A percentile compares a stretch with the other conserved stretches of the same genome.
phyloP scores from a whole-genome alignment of 1,139 yeast genomes.

The Kurtzmaniella quercitrusa region DNA sequence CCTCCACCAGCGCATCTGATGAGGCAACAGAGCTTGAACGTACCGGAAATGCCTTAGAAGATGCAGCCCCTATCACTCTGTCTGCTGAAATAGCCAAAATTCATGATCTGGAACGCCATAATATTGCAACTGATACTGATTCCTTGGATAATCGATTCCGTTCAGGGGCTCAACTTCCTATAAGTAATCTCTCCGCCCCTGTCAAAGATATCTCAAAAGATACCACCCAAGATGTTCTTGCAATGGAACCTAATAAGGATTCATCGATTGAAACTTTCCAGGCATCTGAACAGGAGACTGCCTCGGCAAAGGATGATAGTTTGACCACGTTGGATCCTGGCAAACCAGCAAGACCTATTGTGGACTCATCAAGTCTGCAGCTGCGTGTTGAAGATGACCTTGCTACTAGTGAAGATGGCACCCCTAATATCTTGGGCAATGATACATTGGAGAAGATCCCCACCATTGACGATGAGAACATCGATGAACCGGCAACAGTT shows the following conservation, averaged over 20 bases:
- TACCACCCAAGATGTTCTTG: not conserved
- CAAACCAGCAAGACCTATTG: conserved; percentile 2
- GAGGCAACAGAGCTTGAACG: not conserved
- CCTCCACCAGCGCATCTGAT: not conserved
- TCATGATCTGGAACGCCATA: not conserved
- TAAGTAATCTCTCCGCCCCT: not conserved
- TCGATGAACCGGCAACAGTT: conserved; percentile 16
- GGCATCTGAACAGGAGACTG: not conserved
- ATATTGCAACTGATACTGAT: not conserved
- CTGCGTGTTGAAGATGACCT: conserved; percentile 7
- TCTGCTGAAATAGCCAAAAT: not conserved
- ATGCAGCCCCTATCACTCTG: not conserved
- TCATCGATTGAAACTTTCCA: not conserved
- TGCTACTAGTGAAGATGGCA: conserved; percentile 11
- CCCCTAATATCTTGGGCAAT: conserved; percentile 16
- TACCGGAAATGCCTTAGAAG: not conserved
- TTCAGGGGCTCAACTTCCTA: not conserved
- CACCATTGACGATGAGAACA: conserved; percentile 34
- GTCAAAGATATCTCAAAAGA: not conserved
- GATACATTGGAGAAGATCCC: conserved; percentile 28
- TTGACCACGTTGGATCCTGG: conserved; percentile 9
- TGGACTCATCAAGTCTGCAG: not conserved
- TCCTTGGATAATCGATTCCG: not conserved
- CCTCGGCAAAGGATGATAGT: conserved; percentile 1
- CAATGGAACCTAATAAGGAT: not conserved